Percentiles rank a stretch among this genome's conserved stretches.
phyloP scores from a whole-genome alignment of 2,329 filamentous ascomycete species.

The Hypoxylon sp. region DNA sequence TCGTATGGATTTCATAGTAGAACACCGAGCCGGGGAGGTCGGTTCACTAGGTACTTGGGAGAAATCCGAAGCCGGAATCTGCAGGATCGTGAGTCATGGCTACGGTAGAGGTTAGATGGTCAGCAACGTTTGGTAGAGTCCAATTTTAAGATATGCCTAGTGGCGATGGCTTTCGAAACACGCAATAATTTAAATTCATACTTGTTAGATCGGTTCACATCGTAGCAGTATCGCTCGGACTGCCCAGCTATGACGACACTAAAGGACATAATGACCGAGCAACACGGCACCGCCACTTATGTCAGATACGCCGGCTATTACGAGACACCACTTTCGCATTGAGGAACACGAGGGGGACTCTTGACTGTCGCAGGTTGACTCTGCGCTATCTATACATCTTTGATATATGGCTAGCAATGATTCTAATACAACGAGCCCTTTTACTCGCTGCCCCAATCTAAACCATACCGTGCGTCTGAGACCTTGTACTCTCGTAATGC shows the following conservation, averaged over 20 bases:
- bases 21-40: too few species aligned
- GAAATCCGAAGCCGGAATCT: too few species aligned
- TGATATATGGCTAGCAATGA: conserved; percentile 3
- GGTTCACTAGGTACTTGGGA: too few species aligned
- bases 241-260: neutral
- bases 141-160: too few species aligned
- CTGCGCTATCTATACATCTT: conserved; percentile 23
- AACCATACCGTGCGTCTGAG: conserved; percentile 79
- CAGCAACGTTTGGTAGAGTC: neutral
- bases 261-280: neutral
- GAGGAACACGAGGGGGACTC: conserved; percentile 4
- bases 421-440: conserved; percentile 20
- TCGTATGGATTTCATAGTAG: too few species aligned
- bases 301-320: neutral
- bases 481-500: conserved; percentile 80
- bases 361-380: conserved; percentile 9
- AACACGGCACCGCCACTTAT: conserved; percentile 1
- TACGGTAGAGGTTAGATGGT: too few species aligned
- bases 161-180: neutral
- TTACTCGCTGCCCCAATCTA: conserved; percentile 75
- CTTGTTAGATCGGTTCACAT: neutral
- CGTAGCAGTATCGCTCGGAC: neutral
- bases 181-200: neutral
- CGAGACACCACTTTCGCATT: conserved; percentile 20
- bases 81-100: neutral